phyloP scores from a whole-genome alignment of 495 filamentous ascomycete species.

The Choiromyces venosus region DNA sequence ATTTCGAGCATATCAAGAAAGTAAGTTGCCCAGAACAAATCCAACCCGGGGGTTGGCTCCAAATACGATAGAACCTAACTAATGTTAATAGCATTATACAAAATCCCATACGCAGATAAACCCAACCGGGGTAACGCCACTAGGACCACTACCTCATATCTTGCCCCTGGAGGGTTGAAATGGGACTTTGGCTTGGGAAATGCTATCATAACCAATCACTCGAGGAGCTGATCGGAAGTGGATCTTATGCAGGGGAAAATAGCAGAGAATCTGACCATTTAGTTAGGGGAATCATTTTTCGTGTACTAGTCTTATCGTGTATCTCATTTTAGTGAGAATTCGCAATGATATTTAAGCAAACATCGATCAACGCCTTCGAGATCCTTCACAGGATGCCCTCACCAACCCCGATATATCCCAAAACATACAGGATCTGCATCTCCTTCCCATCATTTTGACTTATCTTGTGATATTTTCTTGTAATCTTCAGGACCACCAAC shows the following conservation, averaged over 20 bases:
- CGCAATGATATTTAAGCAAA: neutral
- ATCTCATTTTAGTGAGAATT: neutral
- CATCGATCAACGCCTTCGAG: neutral
- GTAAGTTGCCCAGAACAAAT: slow-evolving; percentile 44
- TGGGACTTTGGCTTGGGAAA: neutral
- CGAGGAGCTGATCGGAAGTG: neutral
- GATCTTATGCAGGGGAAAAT: neutral
- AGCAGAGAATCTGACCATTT: neutral
- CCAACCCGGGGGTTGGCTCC: neutral
- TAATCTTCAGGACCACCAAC: slow-evolving; percentile 4
- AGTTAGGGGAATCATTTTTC: neutral
- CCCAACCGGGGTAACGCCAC: slow-evolving; percentile 57
- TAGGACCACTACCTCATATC: slow-evolving; percentile 62
- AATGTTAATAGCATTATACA: slow-evolving; percentile 48
- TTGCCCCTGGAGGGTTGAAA: slow-evolving; percentile 40
- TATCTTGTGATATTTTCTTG: neutral
- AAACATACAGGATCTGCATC: neutral
- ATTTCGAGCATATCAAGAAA: slow-evolving; percentile 59
- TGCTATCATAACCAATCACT: neutral
- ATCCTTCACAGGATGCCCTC: neutral
- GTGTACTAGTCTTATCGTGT: neutral
- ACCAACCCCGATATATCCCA: neutral
- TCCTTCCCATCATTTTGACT: too few relatives aligned
- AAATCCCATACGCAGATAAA: slow-evolving; percentile 56
- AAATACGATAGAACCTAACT: neutral